Base-by-base conservation (phyloP, 192 early-diverging fungal genomes). In the Podila epicladia region DNA sequence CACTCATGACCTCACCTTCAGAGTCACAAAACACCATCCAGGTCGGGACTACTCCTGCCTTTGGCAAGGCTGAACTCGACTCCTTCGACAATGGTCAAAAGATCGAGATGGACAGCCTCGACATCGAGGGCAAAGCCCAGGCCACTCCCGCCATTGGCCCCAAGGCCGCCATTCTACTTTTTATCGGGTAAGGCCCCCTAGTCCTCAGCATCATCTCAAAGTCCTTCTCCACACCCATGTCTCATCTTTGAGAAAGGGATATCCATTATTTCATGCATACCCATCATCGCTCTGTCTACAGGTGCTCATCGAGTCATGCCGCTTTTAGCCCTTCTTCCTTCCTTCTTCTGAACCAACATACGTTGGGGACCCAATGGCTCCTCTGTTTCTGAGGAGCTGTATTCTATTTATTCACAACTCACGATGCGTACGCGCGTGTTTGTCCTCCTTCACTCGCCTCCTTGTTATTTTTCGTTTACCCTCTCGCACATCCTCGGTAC, bases 121-220 rank as follows among this genome's bases (percentile, higher is more conserved):
- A 73, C 41, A 53, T 73, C 28, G 72, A 73, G 24, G 64, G 64
- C 24, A 64, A 74, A 35, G 65, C 20, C n/a, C 58, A 29, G 6
- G 13, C 31, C 6, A 26, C 32, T n/a, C 72, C 72, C 12, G 65
- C 50, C 24, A 74, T 74, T 28, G 31, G 65, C 2, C 65, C 58
- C 22, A 65, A 65, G 13, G 65, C 73, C 0, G 73, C 73, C 65
- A 59, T 74, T 59, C 66, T 74, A 11, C 73, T 74, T 53, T 74
- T 74, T 37, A 24, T 74, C 51, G 73, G 73, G 73, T 74, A 68
- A 9, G 72, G 12, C 4, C 13, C 33, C 33, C 9, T 63, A 2
- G 4, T 6, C 20, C 20, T 17, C 4, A 22, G 33, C 9, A 7
- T 9, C 53, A 55, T 26, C 53, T 55, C 53, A 24, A n/a, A 17